phyloP scores from a whole-genome alignment of 2,329 filamentous ascomycete genomes.

The Talaromyces sp. region DNA sequence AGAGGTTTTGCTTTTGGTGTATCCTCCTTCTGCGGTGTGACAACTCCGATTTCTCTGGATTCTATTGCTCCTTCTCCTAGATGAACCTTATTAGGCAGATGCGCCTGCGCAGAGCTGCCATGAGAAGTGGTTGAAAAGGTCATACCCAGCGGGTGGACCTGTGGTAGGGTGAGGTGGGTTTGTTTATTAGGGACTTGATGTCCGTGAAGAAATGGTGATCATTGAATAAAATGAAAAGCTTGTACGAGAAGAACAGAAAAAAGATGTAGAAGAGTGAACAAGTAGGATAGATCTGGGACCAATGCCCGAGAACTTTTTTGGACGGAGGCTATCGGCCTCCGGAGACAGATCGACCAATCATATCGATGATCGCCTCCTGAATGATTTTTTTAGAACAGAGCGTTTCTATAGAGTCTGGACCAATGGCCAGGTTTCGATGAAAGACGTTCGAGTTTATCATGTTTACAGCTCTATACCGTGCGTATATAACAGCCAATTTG shows the following conservation, averaged over 20 bases:
- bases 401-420: not conserved
- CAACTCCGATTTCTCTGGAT: constrained; percentile 37
- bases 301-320: constrained; percentile 15
- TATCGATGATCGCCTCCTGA: not conserved
- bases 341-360: constrained; percentile 11
- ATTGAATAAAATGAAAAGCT: constrained; percentile 1
- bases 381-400: not conserved
- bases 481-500: not conserved
- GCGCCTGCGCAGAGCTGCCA: constrained; percentile 25
- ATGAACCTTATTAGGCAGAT: constrained; percentile 19
- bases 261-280: not conserved
- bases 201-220: constrained; percentile 2
- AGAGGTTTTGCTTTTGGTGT: constrained; percentile 64
- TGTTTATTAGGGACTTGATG: not conserved
- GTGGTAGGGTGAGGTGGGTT: not conserved
- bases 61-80: constrained; percentile 21
- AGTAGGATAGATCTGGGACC: not conserved
- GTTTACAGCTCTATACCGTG: not conserved
- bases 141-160: constrained; percentile 17
- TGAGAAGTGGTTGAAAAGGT: constrained; percentile 20
- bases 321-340: constrained; percentile 5
- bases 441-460: no score
- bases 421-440: not conserved
- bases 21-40: constrained; percentile 25
- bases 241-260: constrained; percentile 4